Evolutionary conservation across 192 early-diverging fungal species (phyloP), one percentile per base, ranked within the genome.

Genomic region (Umbelopsis vinacea): DNA sequence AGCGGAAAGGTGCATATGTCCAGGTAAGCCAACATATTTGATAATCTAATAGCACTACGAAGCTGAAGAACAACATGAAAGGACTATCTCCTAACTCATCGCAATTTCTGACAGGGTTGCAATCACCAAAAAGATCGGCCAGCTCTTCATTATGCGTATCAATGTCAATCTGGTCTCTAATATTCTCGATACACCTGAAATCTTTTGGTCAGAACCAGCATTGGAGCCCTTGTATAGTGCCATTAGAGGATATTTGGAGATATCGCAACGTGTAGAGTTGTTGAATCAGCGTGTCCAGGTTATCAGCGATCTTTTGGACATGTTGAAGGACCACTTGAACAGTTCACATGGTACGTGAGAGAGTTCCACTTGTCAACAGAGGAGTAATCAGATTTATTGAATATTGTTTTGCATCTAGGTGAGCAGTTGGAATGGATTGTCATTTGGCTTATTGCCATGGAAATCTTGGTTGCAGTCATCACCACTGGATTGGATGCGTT

Each of bases 391-490:
- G 21, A 48, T 17, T 23, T 71, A 54, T 5, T 48, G 9, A 38
- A 69, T 72, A 57, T 40, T 14, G 23, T 69, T 52, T 29, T 26
- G 24, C 46, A n/a, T 35, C 14, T 54, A 83, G 82, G 90, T 66
- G 96, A 96, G 75, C 92, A 94, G 68, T 84, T 97, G 22, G 96
- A 97, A 72, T 95, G 95, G 92, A 98, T 98, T 69, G 93, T 98
- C 3, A 98, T 98, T 74, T 89, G 94, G 54, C 85, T 98, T 46
- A 98, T 98, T 83, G 92, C 81, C 72, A 86, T 94, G 72, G 91
- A 92, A 70, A 94, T 94, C 71, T 72, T 91, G 12, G 88, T 94
- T 69, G 92, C 89, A 17, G 83, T 90, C 22, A 86, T 92, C 14
- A 94, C 92, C 7, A 94, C 91, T 26, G 85, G 84, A 21, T 76